Evolutionary conservation across 257 asterid genomes (phyloP).

Genomic region (Cinchona pubescens): DNA sequence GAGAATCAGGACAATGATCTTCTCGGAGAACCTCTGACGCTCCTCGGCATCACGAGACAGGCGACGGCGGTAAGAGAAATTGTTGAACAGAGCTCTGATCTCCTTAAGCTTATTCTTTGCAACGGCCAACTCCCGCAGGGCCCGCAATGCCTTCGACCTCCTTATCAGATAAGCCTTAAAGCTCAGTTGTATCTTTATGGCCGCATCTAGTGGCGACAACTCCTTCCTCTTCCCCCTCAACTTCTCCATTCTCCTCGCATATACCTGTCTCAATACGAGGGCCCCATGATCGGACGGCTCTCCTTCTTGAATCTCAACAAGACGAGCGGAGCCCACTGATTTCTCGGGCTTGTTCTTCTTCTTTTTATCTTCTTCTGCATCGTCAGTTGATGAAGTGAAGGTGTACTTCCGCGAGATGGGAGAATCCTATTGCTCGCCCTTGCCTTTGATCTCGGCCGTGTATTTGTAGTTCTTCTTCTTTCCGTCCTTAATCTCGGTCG

Average conservation of each 20-base stretch:
- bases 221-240: constrained; percentile 70
- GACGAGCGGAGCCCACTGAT: constrained; percentile 27
- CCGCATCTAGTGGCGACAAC: constrained; percentile 66
- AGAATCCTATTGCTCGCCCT: constrained; percentile 37
- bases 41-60: constrained; percentile 72
- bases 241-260: constrained; percentile 74
- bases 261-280: constrained; percentile 63
- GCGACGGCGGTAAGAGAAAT: constrained; percentile 82
- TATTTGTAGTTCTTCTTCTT: constrained; percentile 54
- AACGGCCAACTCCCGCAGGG: constrained; percentile 85
- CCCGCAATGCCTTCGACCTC: constrained; percentile 85
- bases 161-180: constrained; percentile 73
- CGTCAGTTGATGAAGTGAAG: constrained; percentile 38
- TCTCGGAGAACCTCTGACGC: constrained; percentile 84
- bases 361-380: constrained; percentile 36
- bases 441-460: constrained; percentile 78
- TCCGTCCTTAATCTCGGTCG: constrained; percentile 61
- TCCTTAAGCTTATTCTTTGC: constrained; percentile 91
- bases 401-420: constrained; percentile 58
- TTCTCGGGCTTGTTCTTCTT: constrained; percentile 39
- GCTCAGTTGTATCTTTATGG: constrained; percentile 58
- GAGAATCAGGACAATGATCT: constrained; percentile 84
- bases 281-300: constrained; percentile 60
- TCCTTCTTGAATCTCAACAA: constrained; percentile 67
- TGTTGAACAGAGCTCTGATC: constrained; percentile 74